Conservation (phyloP, 2,329 filamentous ascomycete species). For the Camillea tinctor region DNA sequence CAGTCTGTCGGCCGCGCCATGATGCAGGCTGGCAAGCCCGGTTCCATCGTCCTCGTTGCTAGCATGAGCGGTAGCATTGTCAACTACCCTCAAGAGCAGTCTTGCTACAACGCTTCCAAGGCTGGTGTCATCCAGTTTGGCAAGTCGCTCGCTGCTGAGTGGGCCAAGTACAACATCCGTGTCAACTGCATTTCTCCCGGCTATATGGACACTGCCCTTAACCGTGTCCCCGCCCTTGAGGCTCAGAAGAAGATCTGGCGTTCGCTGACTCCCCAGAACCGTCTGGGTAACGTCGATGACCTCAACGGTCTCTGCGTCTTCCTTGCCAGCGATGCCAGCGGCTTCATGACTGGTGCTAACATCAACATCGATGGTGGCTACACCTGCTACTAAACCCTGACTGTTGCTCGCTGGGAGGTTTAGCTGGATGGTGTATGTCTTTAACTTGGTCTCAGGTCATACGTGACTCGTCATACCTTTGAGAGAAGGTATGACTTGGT, state of each 20-base stretch:
- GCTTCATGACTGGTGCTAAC: conserved; percentile 77
- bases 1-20: conserved; percentile 71
- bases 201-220: conserved; percentile 83
- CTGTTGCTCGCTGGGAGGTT: not conserved
- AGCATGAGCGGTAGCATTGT: conserved; percentile 82
- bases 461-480: not conserved
- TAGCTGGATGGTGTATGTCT: not conserved
- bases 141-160: conserved; percentile 80
- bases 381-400: conserved; percentile 54
- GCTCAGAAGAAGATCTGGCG: conserved; percentile 83
- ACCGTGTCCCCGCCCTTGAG: conserved; percentile 74
- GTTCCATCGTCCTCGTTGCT: conserved; percentile 72
- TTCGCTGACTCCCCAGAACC: conserved; percentile 69
- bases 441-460: not conserved
- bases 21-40: conserved; percentile 69
- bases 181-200: conserved; percentile 84
- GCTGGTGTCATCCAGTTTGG: conserved; percentile 75
- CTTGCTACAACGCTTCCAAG: conserved; percentile 82
- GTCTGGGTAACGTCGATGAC: conserved; percentile 71
- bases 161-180: conserved; percentile 77
- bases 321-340: conserved; percentile 69
- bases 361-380: conserved; percentile 70
- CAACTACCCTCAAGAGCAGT: conserved; percentile 84
- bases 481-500: not conserved
- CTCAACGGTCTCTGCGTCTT: conserved; percentile 76